A percentile compares a stretch with the other conserved stretches of the same genome.
phyloP scores from a whole-genome alignment of 1,284 basidiomycete genomes.

The Ustilago tritici region DNA sequence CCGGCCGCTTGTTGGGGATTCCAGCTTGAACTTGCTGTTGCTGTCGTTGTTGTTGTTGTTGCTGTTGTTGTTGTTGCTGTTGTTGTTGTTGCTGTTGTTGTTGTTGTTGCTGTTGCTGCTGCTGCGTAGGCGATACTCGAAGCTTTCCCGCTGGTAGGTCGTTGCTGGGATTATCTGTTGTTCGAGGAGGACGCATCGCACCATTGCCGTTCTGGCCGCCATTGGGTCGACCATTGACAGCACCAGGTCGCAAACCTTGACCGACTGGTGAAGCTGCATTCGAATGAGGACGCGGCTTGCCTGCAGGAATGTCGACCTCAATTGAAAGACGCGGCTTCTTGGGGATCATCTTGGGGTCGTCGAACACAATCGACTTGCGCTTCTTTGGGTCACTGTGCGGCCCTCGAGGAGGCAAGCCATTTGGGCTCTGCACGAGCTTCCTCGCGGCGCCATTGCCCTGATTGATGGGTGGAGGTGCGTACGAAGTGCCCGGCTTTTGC shows the following conservation, averaged over 20 bases:
- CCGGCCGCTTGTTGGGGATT: constrained; percentile 11
- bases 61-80: background rate
- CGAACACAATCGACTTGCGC: constrained; percentile 41
- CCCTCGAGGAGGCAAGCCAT: constrained; percentile 8
- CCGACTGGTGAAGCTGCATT: background rate
- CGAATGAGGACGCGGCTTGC: constrained; percentile 8
- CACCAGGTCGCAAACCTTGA: background rate
- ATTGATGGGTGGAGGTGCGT: constrained; percentile 19
- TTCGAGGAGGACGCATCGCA: constrained; percentile 19
- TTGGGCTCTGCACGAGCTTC: constrained; percentile 11
- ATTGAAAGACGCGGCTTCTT: constrained; percentile 39
- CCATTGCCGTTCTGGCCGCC: constrained; percentile 10
- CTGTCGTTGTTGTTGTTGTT: background rate
- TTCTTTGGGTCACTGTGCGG: constrained; percentile 28
- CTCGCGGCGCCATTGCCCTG: background rate
- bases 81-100: too few species aligned
- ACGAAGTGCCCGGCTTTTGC: constrained; percentile 12
- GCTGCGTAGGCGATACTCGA: constrained; percentile 3
- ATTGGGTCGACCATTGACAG: constrained; percentile 10
- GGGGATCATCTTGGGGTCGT: constrained; percentile 23
- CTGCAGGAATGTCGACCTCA: constrained; percentile 8
- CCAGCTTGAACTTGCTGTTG: constrained; percentile 18
- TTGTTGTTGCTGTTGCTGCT: background rate
- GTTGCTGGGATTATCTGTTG: constrained; percentile 11
- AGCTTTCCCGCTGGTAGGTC: constrained; percentile 31